These are phyloP conservation scores for Pneumocystis oryctolagi DNA, from an alignment of 1,139 yeast genomes.

Conservation along the genomic window DNA sequence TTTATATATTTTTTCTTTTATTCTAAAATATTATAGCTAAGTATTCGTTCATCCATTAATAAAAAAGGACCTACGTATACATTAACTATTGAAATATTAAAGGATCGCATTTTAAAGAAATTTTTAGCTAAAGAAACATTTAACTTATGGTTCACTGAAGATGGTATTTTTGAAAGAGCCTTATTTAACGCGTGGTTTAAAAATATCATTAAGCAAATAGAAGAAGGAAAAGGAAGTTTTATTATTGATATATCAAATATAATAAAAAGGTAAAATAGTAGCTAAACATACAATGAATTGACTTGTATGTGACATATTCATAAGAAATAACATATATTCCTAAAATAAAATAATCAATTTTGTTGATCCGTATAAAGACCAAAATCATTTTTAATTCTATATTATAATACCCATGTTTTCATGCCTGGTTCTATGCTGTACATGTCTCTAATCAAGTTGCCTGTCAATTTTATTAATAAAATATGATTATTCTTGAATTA, in stretches of 20 bases:
- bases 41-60: not conserved
- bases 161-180: not conserved
- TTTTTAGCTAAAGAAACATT: not conserved
- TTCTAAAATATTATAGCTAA: not conserved
- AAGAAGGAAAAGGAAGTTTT: not conserved
- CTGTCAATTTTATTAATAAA: not conserved
- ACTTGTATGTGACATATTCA: not conserved
- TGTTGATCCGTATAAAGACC: not conserved
- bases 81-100: not conserved
- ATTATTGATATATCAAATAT: not conserved
- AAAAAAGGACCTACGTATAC: slow-evolving; percentile 41
- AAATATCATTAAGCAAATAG: not conserved
- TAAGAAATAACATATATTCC: not conserved
- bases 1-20: slow-evolving; percentile 9
- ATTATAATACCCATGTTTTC: not conserved
- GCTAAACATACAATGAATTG: not conserved
- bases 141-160: not conserved
- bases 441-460: not conserved
- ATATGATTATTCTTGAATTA: not conserved
- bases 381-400: not conserved
- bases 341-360: not conserved
- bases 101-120: not conserved
- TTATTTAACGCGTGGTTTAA: not conserved
- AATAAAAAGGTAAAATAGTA: not conserved
- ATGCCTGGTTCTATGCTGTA: not conserved